Evolutionary conservation across 1,284 basidiomycete species (phyloP).

Genomic region (Amylostereum areolatum): DNA sequence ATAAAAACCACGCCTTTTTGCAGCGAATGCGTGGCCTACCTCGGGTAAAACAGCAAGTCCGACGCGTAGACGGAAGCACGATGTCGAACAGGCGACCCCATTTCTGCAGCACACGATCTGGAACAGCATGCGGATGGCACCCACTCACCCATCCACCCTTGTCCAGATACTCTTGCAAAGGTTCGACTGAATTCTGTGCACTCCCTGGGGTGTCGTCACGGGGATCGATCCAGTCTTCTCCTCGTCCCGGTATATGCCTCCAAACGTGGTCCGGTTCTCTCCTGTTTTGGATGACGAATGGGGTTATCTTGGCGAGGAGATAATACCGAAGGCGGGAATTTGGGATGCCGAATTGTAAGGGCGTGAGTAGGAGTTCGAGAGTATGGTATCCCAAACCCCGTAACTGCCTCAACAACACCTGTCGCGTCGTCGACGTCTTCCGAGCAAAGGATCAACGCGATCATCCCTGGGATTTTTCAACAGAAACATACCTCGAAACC

Average conservation of each 20-base stretch:
- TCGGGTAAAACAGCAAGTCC: conserved; percentile 75
- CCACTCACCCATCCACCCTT: conserved; percentile 12
- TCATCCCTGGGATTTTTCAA: not conserved
- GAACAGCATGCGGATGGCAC: conserved; percentile 31
- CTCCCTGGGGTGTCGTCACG: conserved; percentile 3
- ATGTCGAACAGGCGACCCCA: conserved; percentile 79
- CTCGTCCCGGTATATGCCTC: conserved; percentile 47
- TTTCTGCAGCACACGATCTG: conserved; percentile 59
- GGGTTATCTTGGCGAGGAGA: conserved; percentile 53
- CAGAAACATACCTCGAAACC: conserved; percentile 62
- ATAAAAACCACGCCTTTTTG: not conserved
- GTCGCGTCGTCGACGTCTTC: conserved; percentile 60
- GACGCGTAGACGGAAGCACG: conserved; percentile 51
- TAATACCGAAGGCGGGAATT: conserved; percentile 78
- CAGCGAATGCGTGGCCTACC: conserved; percentile 31
- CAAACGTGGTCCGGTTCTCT: conserved; percentile 24
- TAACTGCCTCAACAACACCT: conserved; percentile 44
- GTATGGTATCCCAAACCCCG: conserved; percentile 47
- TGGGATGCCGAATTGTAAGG: conserved; percentile 70
- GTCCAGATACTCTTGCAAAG: conserved; percentile 50
- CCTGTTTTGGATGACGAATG: conserved; percentile 18
- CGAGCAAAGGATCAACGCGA: not conserved
- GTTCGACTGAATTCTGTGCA: conserved; percentile 12
- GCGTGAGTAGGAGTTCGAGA: conserved; percentile 61
- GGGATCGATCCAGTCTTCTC: conserved; percentile 34